Base-by-base conservation (phyloP, 306 rosid genomes). In the Cicer judaicum region DNA sequence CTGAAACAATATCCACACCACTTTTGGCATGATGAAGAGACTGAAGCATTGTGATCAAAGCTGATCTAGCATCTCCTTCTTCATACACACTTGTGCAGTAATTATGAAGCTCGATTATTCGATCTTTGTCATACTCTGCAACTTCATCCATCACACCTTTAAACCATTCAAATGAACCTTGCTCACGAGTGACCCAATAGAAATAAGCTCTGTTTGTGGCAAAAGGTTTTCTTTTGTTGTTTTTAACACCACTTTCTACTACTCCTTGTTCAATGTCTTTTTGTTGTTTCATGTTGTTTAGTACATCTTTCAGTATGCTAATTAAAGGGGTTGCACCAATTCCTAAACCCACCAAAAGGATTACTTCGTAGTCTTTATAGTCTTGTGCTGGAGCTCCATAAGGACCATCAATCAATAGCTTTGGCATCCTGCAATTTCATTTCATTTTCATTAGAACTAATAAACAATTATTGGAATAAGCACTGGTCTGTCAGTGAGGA, bases 381-480 rank as follows among this genome's bases (percentile, higher is more conserved):
- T 93, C 97, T 71, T 93, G 98, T 46, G 98, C 93, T 64, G 97
- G 96, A 6, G 98, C 98, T 78, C 98, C 98, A 1, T 93, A 91
- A 0, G 98, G 93, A 4, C 98, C 98, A 38, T 93, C 98, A 29
- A 93, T 83, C 67, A 75, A 21, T 5, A 93, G 84, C 63, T 80
- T 89, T 15, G 98, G 98, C 88, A 93, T 85, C 80, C 98, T 92
- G 77, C 49, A 78, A n/a, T 64, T 42, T 11, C 14, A 56, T 63
- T 63, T 16, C 47, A 65, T 5, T 55, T 68, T 52, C 39, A 19
- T 3, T 7, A 42, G 2, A 10, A 39, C 67, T 13, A 62, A 38
- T n/a, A 43, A 50, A 53, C 8, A 53, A 1, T 14, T 15, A 52
- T 52, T 52, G 3, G 1, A 54, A 54, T 29, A 29, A 29, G 36